A percentile compares a stretch with the other conserved stretches of the same genome.
phyloP scores from a whole-genome alignment of 768 basidiomycete species.

The Hygrocybe punicea region DNA sequence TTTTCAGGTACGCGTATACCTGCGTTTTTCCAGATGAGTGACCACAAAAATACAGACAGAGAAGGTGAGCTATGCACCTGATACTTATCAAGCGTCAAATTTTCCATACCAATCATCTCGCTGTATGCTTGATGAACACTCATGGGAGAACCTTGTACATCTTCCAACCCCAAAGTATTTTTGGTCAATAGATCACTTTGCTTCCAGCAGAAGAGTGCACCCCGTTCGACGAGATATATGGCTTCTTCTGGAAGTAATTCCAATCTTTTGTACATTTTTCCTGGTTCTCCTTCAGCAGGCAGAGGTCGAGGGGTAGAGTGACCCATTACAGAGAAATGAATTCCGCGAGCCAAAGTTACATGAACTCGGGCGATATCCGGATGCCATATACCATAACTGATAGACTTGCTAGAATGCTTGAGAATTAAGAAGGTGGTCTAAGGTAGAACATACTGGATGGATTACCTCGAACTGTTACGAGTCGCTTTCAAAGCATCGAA shows the following conservation, averaged over 20 bases:
- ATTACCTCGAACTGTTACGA: constrained; percentile 72
- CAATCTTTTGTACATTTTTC: constrained; percentile 58
- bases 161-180: constrained; percentile 35
- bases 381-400: constrained; percentile 81
- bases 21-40: constrained; percentile 28
- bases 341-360: constrained; percentile 74
- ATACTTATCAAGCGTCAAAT: constrained; percentile 79
- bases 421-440: constrained; percentile 6
- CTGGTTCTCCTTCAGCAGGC: constrained; percentile 30
- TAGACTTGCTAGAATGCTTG: constrained; percentile 52
- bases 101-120: constrained; percentile 78
- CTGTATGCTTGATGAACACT: constrained; percentile 86
- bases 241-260: constrained; percentile 95
- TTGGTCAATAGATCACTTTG: constrained; percentile 33
- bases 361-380: constrained; percentile 60
- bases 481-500: constrained; percentile 73
- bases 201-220: constrained; percentile 82
- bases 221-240: constrained; percentile 89
- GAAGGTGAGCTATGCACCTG: constrained; percentile 52
- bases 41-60: neutral
- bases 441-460: neutral
- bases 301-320: constrained; percentile 60
- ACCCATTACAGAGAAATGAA: constrained; percentile 78
- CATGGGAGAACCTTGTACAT: constrained; percentile 69
- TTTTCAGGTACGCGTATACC: constrained; percentile 91